Conservation (phyloP, 2,329 filamentous ascomycete species). For the Colletotrichum sp. region DNA sequence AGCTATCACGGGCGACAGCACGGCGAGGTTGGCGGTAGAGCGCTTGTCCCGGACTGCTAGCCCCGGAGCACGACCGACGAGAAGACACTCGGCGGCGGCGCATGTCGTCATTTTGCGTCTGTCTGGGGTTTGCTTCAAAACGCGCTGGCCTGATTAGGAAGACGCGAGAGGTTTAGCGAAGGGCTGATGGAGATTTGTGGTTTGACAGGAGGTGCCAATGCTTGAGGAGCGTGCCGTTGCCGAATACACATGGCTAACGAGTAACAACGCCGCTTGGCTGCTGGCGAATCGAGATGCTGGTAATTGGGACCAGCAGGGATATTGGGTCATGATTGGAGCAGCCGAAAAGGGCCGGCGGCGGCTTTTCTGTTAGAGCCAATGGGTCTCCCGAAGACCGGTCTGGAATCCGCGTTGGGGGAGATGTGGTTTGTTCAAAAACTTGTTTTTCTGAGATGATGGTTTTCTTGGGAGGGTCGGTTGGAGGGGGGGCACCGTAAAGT, state of each 20-base stretch:
- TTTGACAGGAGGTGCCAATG: slow-evolving; percentile 4
- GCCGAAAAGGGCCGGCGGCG: background rate
- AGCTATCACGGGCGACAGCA: background rate
- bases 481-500: background rate
- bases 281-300: background rate
- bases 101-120: background rate
- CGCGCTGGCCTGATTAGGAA: background rate
- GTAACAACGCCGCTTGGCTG: background rate
- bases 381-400: background rate
- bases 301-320: background rate
- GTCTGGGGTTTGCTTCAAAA: background rate
- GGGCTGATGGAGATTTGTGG: background rate
- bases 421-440: background rate
- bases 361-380: background rate
- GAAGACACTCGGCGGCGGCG: background rate
- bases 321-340: background rate
- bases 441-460: background rate
- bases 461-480: background rate
- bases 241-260: background rate
- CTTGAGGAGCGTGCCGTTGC: slow-evolving; percentile 1
- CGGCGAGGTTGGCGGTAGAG: background rate
- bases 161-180: background rate
- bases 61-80: background rate
- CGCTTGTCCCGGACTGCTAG: background rate
- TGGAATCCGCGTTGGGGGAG: background rate